Conservation (phyloP, 2,329 filamentous ascomycete species). For the Aspergillus luchuensis region DNA sequence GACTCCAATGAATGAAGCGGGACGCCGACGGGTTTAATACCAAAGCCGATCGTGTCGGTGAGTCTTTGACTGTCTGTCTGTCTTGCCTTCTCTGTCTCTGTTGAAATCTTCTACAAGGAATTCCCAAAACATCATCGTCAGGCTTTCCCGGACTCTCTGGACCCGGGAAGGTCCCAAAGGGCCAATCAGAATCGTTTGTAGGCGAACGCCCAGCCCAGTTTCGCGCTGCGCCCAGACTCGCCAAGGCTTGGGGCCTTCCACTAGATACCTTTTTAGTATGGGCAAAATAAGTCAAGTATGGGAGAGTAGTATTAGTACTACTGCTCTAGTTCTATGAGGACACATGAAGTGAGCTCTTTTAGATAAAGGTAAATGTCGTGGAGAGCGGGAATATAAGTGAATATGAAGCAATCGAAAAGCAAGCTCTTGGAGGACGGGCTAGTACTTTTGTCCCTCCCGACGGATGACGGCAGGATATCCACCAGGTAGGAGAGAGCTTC, state of each 20-base stretch:
- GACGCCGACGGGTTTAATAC: neutral
- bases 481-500: neutral
- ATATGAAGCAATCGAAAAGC: too few relatives aligned
- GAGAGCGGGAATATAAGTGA: too few relatives aligned
- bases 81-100: neutral
- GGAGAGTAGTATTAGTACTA: too few relatives aligned
- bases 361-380: too few relatives aligned
- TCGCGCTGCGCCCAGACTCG: neutral
- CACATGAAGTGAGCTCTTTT: too few relatives aligned
- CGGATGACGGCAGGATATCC: neutral
- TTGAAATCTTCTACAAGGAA: neutral
- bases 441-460: neutral
- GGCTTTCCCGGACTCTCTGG: too few relatives aligned
- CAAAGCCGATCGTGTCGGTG: neutral
- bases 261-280: neutral
- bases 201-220: neutral
- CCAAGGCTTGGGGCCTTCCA: neutral
- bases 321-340: too few relatives aligned
- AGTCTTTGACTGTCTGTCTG: neutral
- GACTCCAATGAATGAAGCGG: neutral
- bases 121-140: neutral
- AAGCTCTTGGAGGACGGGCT: neutral
- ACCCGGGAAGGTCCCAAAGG: too few relatives aligned
- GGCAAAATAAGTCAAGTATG: too few relatives aligned
- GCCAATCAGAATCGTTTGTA: neutral